phyloP scores from a whole-genome alignment of 2,329 filamentous ascomycete species.

The Fusarium sp. region DNA sequence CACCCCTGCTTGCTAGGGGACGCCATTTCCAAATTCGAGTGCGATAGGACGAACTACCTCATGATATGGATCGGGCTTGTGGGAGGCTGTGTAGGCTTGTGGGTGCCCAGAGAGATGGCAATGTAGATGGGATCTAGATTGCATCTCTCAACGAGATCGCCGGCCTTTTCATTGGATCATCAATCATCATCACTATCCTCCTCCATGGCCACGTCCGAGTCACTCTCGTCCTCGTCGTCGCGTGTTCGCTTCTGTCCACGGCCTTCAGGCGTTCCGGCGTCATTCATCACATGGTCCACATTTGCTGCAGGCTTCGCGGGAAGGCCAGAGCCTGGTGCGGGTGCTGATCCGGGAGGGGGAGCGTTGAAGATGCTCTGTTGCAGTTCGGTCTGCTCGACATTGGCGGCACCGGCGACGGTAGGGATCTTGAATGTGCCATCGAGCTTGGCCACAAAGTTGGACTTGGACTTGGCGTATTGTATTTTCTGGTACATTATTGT shows the following conservation, averaged over 20 bases:
- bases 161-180: slow-evolving; percentile 40
- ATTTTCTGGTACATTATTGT: slow-evolving; percentile 73
- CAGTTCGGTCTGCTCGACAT: slow-evolving; percentile 74
- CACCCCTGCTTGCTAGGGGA: slow-evolving; percentile 92
- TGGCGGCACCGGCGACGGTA: slow-evolving; percentile 61
- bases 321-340: slow-evolving; percentile 54
- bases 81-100: slow-evolving; percentile 81
- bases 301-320: slow-evolving; percentile 61
- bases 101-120: slow-evolving; percentile 77
- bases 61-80: slow-evolving; percentile 90
- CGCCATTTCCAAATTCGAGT: slow-evolving; percentile 75
- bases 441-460: slow-evolving; percentile 87
- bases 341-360: slow-evolving; percentile 63
- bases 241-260: slow-evolving; percentile 77
- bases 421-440: slow-evolving; percentile 88
- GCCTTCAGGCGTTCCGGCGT: slow-evolving; percentile 64
- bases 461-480: slow-evolving; percentile 89
- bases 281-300: slow-evolving; percentile 61
- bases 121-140: slow-evolving; percentile 43
- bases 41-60: slow-evolving; percentile 76
- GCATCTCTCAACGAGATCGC: slow-evolving; percentile 32
- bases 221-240: slow-evolving; percentile 73
- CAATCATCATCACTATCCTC: slow-evolving; percentile 79
- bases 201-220: slow-evolving; percentile 75
- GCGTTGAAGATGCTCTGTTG: slow-evolving; percentile 85